A percentile compares a stretch with the other conserved stretches of the same genome.
Conservation (phyloP, 164 flowering plant species). For the Dillenia suffruticosa region DNA sequence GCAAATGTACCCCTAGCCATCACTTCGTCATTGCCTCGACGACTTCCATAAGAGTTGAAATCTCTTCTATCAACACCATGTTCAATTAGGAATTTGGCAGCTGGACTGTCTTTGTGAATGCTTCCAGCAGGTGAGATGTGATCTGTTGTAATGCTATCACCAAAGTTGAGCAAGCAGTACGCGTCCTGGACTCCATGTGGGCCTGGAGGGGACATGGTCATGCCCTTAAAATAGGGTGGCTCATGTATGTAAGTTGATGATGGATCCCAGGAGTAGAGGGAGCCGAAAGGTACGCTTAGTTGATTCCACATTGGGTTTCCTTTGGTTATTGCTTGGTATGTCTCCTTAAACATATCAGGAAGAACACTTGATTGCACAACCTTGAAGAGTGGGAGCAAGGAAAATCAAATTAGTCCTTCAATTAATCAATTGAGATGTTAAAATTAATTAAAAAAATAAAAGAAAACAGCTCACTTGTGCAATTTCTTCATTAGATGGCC, state of each 20-base stretch:
- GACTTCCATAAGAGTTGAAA: conserved; percentile 85
- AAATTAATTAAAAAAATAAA: no score
- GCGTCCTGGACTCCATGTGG: conserved; percentile 78
- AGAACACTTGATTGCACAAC: conserved; percentile 74
- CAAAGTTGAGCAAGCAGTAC: conserved; percentile 73
- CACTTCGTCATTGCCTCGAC: conserved; percentile 83
- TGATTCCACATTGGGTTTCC: conserved; percentile 85
- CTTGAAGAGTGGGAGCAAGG: conserved; percentile 25
- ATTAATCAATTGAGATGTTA: no score
- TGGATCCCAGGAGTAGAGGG: conserved; percentile 70
- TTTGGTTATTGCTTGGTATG: conserved; percentile 67
- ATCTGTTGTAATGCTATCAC: conserved; percentile 86
- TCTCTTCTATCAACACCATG: conserved; percentile 70
- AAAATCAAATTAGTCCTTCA: not conserved
- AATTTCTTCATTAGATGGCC: conserved; percentile 88
- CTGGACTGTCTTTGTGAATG: conserved; percentile 83
- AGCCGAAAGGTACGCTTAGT: conserved; percentile 44
- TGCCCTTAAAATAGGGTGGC: conserved; percentile 78
- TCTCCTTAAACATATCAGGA: conserved; percentile 72
- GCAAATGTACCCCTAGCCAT: conserved; percentile 92
- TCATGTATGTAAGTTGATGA: conserved; percentile 83
- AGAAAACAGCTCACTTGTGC: conserved; percentile 49
- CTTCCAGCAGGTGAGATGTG: conserved; percentile 88
- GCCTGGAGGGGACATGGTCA: conserved; percentile 85
- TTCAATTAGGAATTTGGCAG: conserved; percentile 68